These are phyloP conservation scores for Flaveria robusta DNA, from an alignment of 129 eudicot genomes.

Conservation along the genomic window DNA sequence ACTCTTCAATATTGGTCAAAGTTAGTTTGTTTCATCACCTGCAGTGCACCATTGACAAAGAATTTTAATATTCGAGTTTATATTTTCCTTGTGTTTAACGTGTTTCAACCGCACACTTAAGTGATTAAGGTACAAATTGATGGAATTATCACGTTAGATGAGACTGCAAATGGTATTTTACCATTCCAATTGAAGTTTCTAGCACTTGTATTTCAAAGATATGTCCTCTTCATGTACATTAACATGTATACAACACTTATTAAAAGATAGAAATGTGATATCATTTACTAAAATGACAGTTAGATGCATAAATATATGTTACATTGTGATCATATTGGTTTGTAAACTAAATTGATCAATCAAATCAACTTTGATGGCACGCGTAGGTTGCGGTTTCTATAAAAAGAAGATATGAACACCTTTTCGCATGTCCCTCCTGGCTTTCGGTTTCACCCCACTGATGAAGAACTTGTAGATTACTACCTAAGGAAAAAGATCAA, in stretches of 20 bases:
- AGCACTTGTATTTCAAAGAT: background rate
- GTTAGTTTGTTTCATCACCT: background rate
- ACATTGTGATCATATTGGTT: slow-evolving; percentile 1
- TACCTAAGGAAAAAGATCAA: slow-evolving; percentile 76
- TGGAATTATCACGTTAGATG: background rate
- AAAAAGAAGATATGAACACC: slow-evolving; percentile 48
- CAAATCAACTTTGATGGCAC: slow-evolving; percentile 11
- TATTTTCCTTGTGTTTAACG: too few relatives aligned
- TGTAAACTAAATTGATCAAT: slow-evolving; percentile 19
- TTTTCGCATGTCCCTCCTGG: slow-evolving; percentile 89
- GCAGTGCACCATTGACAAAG: background rate
- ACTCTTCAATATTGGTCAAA: background rate
- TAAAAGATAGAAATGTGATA: background rate
- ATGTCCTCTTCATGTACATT: too few relatives aligned
- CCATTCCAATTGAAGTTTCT: background rate
- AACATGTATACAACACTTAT: background rate
- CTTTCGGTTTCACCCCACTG: slow-evolving; percentile 92
- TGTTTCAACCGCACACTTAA: background rate
- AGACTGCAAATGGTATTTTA: slow-evolving; percentile 6
- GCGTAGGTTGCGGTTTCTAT: slow-evolving; percentile 33
- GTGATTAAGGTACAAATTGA: background rate
- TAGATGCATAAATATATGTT: slow-evolving; percentile 8
- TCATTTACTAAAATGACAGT: too few relatives aligned
- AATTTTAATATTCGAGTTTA: too few relatives aligned
- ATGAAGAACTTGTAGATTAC: slow-evolving; percentile 93